Conservation (phyloP, 2,329 filamentous ascomycete genomes). For the Cercospora sp. region DNA sequence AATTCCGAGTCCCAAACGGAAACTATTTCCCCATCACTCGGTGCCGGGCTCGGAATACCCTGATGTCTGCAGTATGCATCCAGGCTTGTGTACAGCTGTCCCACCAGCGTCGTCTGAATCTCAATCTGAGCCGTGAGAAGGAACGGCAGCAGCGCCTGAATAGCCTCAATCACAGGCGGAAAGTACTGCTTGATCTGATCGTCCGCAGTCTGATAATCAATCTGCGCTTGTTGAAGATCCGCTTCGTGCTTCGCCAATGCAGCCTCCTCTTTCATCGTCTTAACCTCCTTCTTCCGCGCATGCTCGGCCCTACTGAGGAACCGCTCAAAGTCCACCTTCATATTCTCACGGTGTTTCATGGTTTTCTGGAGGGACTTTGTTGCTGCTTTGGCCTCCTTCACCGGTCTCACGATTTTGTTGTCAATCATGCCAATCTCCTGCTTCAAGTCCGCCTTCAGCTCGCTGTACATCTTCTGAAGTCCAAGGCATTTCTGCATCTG, state of each 20-base stretch:
- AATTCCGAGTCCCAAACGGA: slow-evolving; percentile 65
- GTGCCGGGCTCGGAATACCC: slow-evolving; percentile 69
- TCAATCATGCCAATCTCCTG: slow-evolving; percentile 73
- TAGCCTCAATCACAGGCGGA: slow-evolving; percentile 68
- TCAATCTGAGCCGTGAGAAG: slow-evolving; percentile 69
- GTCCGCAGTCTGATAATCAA: slow-evolving; percentile 73
- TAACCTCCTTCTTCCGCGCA: slow-evolving; percentile 67
- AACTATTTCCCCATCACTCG: slow-evolving; percentile 70
- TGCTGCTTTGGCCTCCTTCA: slow-evolving; percentile 66
- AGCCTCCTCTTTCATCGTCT: slow-evolving; percentile 71
- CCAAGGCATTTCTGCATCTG: slow-evolving; percentile 65
- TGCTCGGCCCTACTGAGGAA: slow-evolving; percentile 70
- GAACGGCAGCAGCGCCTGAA: slow-evolving; percentile 72
- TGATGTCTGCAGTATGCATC: slow-evolving; percentile 71
- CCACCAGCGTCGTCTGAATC: slow-evolving; percentile 75
- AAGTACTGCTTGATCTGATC: slow-evolving; percentile 70
- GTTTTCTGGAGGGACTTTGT: slow-evolving; percentile 75
- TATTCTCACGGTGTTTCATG: slow-evolving; percentile 82
- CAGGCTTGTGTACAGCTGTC: slow-evolving; percentile 73
- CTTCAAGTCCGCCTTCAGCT: slow-evolving; percentile 69
- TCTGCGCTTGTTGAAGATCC: slow-evolving; percentile 64
- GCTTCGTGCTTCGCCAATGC: slow-evolving; percentile 69
- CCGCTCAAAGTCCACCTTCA: slow-evolving; percentile 78
- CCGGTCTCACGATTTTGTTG: slow-evolving; percentile 66
- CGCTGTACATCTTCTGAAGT: slow-evolving; percentile 67